These are phyloP conservation scores for Penicillium argentinense DNA, from an alignment of 495 filamentous ascomycete species.

Conservation along the genomic window DNA sequence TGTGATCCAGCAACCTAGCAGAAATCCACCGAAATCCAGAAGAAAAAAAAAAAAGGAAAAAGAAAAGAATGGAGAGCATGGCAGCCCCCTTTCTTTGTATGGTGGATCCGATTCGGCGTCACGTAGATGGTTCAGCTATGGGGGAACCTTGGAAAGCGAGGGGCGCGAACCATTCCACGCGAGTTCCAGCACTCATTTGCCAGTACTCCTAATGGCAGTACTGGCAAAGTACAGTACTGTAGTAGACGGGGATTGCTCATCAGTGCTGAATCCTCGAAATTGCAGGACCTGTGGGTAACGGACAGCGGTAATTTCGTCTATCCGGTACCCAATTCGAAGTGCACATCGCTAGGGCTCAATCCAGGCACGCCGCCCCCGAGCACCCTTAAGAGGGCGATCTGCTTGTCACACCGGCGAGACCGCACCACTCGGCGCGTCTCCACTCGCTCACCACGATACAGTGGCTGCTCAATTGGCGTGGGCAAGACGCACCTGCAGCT, in stretches of 20 bases:
- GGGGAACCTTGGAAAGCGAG: conserved; percentile 11
- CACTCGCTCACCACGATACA: conserved; percentile 26
- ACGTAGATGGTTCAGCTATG: not conserved
- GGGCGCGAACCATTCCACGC: conserved; percentile 18
- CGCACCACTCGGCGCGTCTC: conserved; percentile 29
- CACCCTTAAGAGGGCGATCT: conserved; percentile 31
- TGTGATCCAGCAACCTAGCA: not conserved
- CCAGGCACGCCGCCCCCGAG: conserved; percentile 23
- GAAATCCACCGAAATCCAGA: not conserved
- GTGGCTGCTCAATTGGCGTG: conserved; percentile 27
- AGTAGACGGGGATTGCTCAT: too few relatives aligned
- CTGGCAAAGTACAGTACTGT: too few relatives aligned
- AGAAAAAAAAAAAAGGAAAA: conserved; percentile 2
- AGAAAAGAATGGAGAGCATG: not conserved
- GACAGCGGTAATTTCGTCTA: too few relatives aligned
- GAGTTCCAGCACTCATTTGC: too few relatives aligned
- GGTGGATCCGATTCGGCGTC: not conserved
- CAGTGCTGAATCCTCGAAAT: too few relatives aligned
- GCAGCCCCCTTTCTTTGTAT: conserved; percentile 8
- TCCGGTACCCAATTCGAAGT: too few relatives aligned
- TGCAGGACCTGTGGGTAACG: too few relatives aligned
- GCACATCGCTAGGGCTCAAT: conserved; percentile 11
- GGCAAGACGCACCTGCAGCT: conserved; percentile 30
- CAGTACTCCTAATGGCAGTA: too few relatives aligned
- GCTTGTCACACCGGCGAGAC: conserved; percentile 41